A percentile compares a stretch with the other conserved stretches of the same genome.
phyloP scores from a whole-genome alignment of 805 yeast species.

The Helenozyma rhizophorensis region DNA sequence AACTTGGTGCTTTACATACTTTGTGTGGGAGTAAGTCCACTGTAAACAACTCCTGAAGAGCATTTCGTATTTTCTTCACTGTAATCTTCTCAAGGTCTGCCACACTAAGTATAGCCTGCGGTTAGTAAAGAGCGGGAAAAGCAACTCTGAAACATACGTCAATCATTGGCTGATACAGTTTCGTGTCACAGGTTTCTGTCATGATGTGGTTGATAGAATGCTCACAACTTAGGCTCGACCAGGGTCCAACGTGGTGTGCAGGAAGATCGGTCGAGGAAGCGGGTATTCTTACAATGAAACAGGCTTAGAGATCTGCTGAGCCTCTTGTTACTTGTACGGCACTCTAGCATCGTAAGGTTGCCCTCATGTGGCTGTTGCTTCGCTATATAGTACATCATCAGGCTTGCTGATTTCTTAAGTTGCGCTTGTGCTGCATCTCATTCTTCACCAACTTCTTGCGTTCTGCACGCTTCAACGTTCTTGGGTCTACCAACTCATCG shows the following conservation, averaged over 20 bases:
- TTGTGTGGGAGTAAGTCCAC: slow-evolving; percentile 47
- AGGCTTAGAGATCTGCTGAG: no score
- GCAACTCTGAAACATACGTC: slow-evolving; percentile 12
- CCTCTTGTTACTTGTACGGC: no score
- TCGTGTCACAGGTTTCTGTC: slow-evolving; percentile 2
- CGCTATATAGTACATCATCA: not conserved
- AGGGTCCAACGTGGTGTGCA: no score
- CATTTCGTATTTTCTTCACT: slow-evolving; percentile 65
- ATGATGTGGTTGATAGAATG: no score
- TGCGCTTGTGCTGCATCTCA: slow-evolving; percentile 78
- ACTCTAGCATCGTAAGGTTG: no score
- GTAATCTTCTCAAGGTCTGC: slow-evolving; percentile 67
- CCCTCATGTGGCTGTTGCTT: no score
- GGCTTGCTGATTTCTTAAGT: slow-evolving; percentile 42
- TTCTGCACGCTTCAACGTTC: slow-evolving; percentile 74
- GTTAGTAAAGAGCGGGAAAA: slow-evolving; percentile 15
- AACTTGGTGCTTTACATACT: slow-evolving; percentile 23
- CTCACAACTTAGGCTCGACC: no score
- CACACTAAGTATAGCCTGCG: slow-evolving; percentile 64
- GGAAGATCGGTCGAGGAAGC: not conserved
- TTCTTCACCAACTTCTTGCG: slow-evolving; percentile 83
- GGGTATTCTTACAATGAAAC: not conserved
- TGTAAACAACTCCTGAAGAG: slow-evolving; percentile 65
- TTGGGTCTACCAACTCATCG: slow-evolving; percentile 77
- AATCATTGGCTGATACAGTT: slow-evolving; percentile 13